These are phyloP conservation scores for Penicillium desertorum DNA, from an alignment of 495 filamentous ascomycete species.

Conservation along the genomic window DNA sequence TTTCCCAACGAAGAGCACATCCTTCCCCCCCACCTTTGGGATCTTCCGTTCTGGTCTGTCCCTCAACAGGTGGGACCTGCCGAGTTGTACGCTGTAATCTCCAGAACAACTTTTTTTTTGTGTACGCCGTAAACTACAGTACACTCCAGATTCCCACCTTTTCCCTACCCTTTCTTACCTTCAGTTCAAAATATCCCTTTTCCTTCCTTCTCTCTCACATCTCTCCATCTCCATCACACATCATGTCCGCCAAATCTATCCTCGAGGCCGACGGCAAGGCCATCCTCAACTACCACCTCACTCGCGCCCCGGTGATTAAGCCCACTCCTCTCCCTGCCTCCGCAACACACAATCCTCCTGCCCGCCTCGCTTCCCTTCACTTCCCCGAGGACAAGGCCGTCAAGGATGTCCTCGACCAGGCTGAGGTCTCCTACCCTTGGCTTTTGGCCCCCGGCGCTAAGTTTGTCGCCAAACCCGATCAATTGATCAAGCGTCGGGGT, in stretches of 20 bases:
- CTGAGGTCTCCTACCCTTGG: conserved; percentile 94
- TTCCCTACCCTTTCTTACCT: conserved; percentile 14
- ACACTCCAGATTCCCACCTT: conserved; percentile 13
- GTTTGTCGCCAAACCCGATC: conserved; percentile 99
- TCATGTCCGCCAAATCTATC: conserved; percentile 98
- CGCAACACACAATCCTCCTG: conserved; percentile 84
- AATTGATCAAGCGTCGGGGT: conserved; percentile 97
- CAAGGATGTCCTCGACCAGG: conserved; percentile 86
- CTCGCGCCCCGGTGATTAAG: conserved; percentile 95
- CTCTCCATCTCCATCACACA: conserved; percentile 33
- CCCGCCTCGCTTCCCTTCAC: conserved; percentile 86
- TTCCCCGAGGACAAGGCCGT: conserved; percentile 87
- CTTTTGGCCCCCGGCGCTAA: conserved; percentile 75
- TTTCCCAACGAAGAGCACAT: conserved; percentile 10
- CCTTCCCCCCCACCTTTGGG: background rate
- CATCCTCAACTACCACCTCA: conserved; percentile 99
- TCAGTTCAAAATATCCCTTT: conserved; percentile 18
- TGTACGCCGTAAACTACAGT: conserved; percentile 29
- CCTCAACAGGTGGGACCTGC: conserved; percentile 29
- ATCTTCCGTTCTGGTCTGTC: conserved; percentile 5
- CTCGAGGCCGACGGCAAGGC: conserved; percentile 99
- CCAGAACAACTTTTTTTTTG: conserved; percentile 30
- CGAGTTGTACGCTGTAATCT: conserved; percentile 40
- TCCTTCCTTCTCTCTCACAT: conserved; percentile 19
- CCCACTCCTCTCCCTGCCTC: conserved; percentile 86